Conservation (phyloP, 495 filamentous ascomycete genomes). For the Bryoglossum gracile region DNA sequence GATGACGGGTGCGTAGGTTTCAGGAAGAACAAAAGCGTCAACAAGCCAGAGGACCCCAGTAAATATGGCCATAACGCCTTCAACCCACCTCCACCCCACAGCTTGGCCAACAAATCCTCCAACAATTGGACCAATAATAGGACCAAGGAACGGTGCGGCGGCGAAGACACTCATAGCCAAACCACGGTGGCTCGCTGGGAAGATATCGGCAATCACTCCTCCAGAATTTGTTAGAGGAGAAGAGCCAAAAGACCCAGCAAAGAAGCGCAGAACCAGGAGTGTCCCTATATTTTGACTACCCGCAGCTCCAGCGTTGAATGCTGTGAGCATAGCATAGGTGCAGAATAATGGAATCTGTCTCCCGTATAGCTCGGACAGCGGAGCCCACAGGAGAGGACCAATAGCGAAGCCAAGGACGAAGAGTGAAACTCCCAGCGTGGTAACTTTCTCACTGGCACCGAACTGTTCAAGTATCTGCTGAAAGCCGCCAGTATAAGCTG, state of each 20-base stretch:
- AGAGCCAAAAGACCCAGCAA: constrained; percentile 73
- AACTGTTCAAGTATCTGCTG: constrained; percentile 53
- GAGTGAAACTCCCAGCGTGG: constrained; percentile 61
- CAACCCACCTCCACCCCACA: constrained; percentile 42
- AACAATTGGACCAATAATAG: constrained; percentile 42
- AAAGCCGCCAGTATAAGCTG: constrained; percentile 67
- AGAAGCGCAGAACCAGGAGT: constrained; percentile 69
- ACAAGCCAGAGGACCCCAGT: constrained; percentile 55
- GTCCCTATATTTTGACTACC: constrained; percentile 57
- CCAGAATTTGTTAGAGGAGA: constrained; percentile 69
- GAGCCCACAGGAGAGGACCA: constrained; percentile 59
- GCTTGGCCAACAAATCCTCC: constrained; percentile 10
- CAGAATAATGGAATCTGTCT: constrained; percentile 53
- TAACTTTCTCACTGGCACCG: constrained; percentile 49
- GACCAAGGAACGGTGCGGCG: constrained; percentile 61
- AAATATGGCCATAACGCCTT: constrained; percentile 60
- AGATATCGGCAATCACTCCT: constrained; percentile 74
- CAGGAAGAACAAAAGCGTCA: constrained; percentile 66
- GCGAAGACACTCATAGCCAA: constrained; percentile 62
- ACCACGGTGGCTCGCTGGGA: constrained; percentile 55
- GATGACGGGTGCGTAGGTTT: constrained; percentile 72
- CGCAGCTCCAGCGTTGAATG: constrained; percentile 62
- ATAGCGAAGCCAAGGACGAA: constrained; percentile 71
- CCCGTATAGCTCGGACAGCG: constrained; percentile 66
- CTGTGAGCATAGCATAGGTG: constrained; percentile 29